Conservation (phyloP, 305 asterid species). For the Andrographis paniculata region DNA sequence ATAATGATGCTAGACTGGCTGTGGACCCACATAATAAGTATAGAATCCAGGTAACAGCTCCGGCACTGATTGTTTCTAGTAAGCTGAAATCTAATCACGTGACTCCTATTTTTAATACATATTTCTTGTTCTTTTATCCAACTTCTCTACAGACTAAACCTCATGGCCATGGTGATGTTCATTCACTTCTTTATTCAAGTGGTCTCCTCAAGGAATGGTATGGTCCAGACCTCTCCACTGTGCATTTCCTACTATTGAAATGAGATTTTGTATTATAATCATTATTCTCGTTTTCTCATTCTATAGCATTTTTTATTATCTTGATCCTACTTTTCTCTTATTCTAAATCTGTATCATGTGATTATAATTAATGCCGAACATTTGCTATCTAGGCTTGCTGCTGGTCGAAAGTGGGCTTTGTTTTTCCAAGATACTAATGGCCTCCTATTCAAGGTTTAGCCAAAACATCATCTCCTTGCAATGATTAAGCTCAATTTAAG, state of each 20-base stretch:
- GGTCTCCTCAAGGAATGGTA: slow-evolving; percentile 90
- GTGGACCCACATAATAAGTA: slow-evolving; percentile 76
- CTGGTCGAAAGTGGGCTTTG: slow-evolving; percentile 88
- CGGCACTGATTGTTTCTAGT: slow-evolving; percentile 14
- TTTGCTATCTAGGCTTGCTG: slow-evolving; percentile 51
- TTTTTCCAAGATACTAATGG: slow-evolving; percentile 99
- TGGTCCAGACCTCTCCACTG: slow-evolving; percentile 19
- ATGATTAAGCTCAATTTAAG: slow-evolving; percentile 11
- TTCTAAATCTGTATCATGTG: slow-evolving; percentile 9
- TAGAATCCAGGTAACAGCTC: slow-evolving; percentile 65
- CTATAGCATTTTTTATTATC: background rate
- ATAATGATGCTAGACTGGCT: slow-evolving; percentile 93
- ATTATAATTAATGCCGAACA: slow-evolving; percentile 16
- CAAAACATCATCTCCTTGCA: slow-evolving; percentile 11
- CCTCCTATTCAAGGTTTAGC: slow-evolving; percentile 84
- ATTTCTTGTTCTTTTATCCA: slow-evolving; percentile 13
- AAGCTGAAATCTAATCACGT: slow-evolving; percentile 11
- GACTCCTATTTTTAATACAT: slow-evolving; percentile 1
- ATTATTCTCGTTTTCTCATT: background rate
- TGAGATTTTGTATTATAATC: background rate
- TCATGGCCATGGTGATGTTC: slow-evolving; percentile 99
- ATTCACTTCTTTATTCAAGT: slow-evolving; percentile 86
- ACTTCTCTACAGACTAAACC: slow-evolving; percentile 74
- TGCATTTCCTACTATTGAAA: slow-evolving; percentile 13
- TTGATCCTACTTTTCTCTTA: slow-evolving; percentile 6